Evolutionary conservation across 495 filamentous ascomycete species (phyloP), one percentile per base, ranked within the genome.

Genomic region (Paragyromitra xinjiangensis): DNA sequence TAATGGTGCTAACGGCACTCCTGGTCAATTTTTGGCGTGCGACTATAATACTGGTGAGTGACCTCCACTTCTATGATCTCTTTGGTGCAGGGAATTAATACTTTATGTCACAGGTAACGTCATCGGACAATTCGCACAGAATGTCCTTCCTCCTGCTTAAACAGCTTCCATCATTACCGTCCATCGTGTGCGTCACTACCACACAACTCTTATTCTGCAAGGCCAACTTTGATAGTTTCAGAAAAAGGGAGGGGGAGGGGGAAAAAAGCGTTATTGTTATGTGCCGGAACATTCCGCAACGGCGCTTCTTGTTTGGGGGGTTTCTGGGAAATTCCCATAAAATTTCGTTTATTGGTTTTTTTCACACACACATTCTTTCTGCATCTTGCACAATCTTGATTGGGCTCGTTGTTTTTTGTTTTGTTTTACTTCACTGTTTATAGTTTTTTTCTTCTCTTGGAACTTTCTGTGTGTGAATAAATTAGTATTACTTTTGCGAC

Each of bases 21-120:
- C 80, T 7, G 82, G 79, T 14, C 78, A 73, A 81, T 89, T 66
- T 81, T 82, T 69, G 86, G 88, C 72, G 63, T 99, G 95, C 91
- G 94, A 98, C 87, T 99, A 99, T 84, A 84, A 83, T 61, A 87
- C 92, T 77, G 83, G 89, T 73, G 92, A 92, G 92, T 85, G 80
- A 78, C 0, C 16, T 63, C 24, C 29, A 19, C 9, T 69, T 59
- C 19, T 26, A 26, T 11, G 48, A 12, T 29, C 34, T 1, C 22
- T 64, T 56, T 24, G 5, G 14, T 19, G 44, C 19, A 64, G 50
- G 79, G 86, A 82, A 85, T 74, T 71, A 65, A 63, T 44, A 70
- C 40, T 55, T 63, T 65, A 1, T 66, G 12, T 22, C 40, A 16
- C 72, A 91, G 91, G 92, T 75, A 94, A 95, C 85, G 86, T 91